These are phyloP conservation scores for Podila verticillata DNA, from an alignment of 192 early-diverging fungal genomes.

Conservation along the genomic window DNA sequence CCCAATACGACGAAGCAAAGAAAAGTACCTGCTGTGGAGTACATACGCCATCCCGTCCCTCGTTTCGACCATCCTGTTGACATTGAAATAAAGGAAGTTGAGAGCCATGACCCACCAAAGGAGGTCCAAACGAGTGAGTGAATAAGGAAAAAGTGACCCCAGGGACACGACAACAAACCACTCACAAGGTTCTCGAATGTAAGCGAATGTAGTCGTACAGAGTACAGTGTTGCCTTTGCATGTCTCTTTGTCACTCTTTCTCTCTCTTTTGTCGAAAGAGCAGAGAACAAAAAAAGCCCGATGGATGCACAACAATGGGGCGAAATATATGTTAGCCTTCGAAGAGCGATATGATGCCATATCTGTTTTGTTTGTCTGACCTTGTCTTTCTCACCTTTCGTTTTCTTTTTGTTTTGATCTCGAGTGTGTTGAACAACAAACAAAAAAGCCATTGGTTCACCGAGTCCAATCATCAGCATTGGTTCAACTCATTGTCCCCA, in stretches of 20 bases:
- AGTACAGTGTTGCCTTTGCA: not conserved
- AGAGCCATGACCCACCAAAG: not conserved
- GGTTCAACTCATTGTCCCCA: too few relatives aligned
- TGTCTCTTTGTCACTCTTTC: too few relatives aligned
- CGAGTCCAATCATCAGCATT: too few relatives aligned
- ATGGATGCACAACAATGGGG: too few relatives aligned
- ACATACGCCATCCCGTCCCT: not conserved
- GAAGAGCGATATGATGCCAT: conserved; percentile 50
- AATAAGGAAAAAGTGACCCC: conserved; percentile 5
- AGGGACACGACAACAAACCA: not conserved
- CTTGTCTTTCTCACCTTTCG: not conserved
- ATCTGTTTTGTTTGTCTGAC: conserved; percentile 22
- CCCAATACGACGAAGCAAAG: too few relatives aligned
- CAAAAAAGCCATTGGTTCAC: too few relatives aligned
- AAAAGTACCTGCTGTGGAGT: too few relatives aligned
- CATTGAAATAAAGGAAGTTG: not conserved
- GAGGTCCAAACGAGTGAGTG: conserved; percentile 3
- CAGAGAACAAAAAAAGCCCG: not conserved
- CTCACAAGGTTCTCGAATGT: not conserved
- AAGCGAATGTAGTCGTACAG: not conserved
- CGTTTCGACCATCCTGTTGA: conserved; percentile 22
- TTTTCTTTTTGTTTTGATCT: not conserved
- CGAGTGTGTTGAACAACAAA: not conserved
- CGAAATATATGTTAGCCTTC: not conserved
- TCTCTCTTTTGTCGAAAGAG: not conserved